phyloP scores from a whole-genome alignment of 164 flowering plant species.

The Magnolia sinica region DNA sequence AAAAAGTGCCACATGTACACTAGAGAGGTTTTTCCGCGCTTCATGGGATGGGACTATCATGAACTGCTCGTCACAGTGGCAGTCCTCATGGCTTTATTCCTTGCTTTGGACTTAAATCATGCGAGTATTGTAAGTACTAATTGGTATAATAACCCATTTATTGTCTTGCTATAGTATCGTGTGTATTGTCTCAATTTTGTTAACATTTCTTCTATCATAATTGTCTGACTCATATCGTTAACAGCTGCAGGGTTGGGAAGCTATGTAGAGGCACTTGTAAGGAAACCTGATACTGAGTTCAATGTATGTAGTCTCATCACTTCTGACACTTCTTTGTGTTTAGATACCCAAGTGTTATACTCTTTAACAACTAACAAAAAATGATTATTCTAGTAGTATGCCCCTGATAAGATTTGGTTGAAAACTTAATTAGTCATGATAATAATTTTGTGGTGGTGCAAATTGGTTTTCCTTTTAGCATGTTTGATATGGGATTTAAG shows the following conservation, averaged over 20 bases:
- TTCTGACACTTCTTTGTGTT: slow-evolving; percentile 1
- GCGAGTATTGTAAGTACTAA: too few relatives aligned
- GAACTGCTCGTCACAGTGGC: too few relatives aligned
- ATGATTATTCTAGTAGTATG: neutral
- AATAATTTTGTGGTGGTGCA: neutral
- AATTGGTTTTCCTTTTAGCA: neutral
- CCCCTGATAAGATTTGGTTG: neutral
- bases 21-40: too few relatives aligned
- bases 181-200: neutral
- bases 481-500: neutral
- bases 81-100: too few relatives aligned
- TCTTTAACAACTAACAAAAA: neutral
- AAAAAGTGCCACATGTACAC: too few relatives aligned
- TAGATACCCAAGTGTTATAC: neutral
- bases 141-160: too few relatives aligned
- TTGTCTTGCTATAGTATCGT: neutral
- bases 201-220: neutral
- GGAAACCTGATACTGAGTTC: slow-evolving; percentile 76
- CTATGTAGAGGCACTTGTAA: slow-evolving; percentile 71
- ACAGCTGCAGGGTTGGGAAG: slow-evolving; percentile 80
- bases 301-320: slow-evolving; percentile 43
- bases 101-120: too few relatives aligned
- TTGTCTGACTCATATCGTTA: slow-evolving; percentile 12
- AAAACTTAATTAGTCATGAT: neutral
- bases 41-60: too few relatives aligned